Conservation (phyloP, 2,329 filamentous ascomycete species). For the Neobulgaria alba region DNA sequence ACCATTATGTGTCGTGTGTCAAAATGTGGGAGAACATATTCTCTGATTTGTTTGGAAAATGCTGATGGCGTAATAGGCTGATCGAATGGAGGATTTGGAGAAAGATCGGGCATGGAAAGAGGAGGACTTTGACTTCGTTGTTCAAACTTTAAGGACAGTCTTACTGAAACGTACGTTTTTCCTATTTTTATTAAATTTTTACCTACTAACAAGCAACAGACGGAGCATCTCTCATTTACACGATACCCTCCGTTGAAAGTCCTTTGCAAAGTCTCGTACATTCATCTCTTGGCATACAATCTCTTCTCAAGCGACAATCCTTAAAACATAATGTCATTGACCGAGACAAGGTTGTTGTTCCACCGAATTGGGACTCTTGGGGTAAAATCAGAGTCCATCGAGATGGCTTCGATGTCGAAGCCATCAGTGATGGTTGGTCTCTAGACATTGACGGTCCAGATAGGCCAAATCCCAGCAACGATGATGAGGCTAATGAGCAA, state of each 20-base stretch:
- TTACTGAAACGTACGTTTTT: slow-evolving; percentile 63
- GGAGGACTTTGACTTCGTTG: slow-evolving; percentile 89
- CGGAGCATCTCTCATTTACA: slow-evolving; percentile 79
- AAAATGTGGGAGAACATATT: slow-evolving; percentile 64
- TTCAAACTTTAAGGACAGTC: slow-evolving; percentile 86
- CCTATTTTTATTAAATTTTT: neutral
- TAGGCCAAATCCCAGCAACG: slow-evolving; percentile 28
- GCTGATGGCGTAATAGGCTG: slow-evolving; percentile 21
- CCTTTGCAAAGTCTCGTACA: slow-evolving; percentile 75
- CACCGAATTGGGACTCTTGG: slow-evolving; percentile 97
- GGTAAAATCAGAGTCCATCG: slow-evolving; percentile 89
- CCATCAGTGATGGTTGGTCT: slow-evolving; percentile 76
- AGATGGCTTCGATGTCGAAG: slow-evolving; percentile 88
- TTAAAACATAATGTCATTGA: slow-evolving; percentile 89
- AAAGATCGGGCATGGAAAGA: slow-evolving; percentile 90
- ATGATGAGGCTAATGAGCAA: slow-evolving; percentile 13
- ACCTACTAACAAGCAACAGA: slow-evolving; percentile 39
- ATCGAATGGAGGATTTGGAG: slow-evolving; percentile 66
- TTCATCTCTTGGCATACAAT: slow-evolving; percentile 78
- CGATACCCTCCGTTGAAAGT: slow-evolving; percentile 65
- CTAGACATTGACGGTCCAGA: slow-evolving; percentile 63
- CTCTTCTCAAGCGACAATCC: slow-evolving; percentile 66
- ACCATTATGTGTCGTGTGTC: slow-evolving; percentile 88
- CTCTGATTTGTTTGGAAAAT: too few relatives aligned
- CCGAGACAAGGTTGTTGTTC: slow-evolving; percentile 87